Conservation (phyloP, 768 basidiomycete species). For the Boletus coccyginus region DNA sequence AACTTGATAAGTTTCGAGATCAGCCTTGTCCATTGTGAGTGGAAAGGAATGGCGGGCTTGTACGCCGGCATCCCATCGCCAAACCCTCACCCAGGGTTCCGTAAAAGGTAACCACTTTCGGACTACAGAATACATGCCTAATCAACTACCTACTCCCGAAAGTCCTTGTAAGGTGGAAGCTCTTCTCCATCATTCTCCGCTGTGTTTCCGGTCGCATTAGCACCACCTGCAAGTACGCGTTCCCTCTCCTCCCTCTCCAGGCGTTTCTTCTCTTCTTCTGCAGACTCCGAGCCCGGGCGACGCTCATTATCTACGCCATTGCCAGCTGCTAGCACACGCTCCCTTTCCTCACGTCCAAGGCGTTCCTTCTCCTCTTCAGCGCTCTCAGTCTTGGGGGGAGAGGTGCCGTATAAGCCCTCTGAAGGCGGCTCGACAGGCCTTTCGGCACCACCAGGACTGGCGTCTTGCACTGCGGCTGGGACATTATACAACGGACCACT, state of each 20-base stretch:
- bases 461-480: neutral
- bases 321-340: constrained; percentile 37
- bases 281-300: constrained; percentile 38
- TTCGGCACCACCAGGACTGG: constrained; percentile 6
- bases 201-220: constrained; percentile 17
- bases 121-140: neutral
- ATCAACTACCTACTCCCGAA: constrained; percentile 12
- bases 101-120: constrained; percentile 14
- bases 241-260: constrained; percentile 69
- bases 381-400: constrained; percentile 39
- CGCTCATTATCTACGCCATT: constrained; percentile 5
- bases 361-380: constrained; percentile 68
- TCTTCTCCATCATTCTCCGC: constrained; percentile 33
- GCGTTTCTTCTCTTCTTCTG: constrained; percentile 64
- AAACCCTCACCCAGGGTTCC: constrained; percentile 9
- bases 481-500: constrained; percentile 44
- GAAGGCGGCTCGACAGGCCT: constrained; percentile 22
- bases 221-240: constrained; percentile 36
- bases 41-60: neutral
- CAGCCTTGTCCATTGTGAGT: constrained; percentile 49
- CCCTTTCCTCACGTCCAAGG: constrained; percentile 52
- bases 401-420: constrained; percentile 31
- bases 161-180: constrained; percentile 45
- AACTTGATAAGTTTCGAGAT: constrained; percentile 87
- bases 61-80: neutral